Base-by-base conservation (phyloP, 768 basidiomycete species). In the Mycena floridula region DNA sequence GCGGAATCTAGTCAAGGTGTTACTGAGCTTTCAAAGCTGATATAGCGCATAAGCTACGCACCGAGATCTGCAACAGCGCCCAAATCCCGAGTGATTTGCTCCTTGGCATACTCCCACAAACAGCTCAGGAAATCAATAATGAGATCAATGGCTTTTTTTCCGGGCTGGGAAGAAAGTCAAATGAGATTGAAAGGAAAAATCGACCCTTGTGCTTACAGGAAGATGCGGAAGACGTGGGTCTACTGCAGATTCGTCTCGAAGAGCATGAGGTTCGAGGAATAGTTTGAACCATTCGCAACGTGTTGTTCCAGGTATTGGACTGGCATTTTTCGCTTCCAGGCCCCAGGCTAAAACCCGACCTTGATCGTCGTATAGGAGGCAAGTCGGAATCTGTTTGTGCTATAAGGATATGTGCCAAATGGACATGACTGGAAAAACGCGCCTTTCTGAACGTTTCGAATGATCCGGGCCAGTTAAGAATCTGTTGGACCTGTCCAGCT, bases 361-460 rank as follows among this genome's bases (percentile, higher is more conserved):
- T 25, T 68, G 63, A 36, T 83, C 79, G 50, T 89, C 81, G 50
- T 92, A 94, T 13, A 92, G 60, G 26, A 94, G 69, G 61, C 90
- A 92, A 1, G 91, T 92, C 1, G 90, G 86, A 30, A 84, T 79
- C 74, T 76, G 45, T 32, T n/a, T n/a, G 15, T 18, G 13, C 37
- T 27, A 50, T 25, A 53, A 40, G n/a, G n/a, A n/a, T n/a, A n/a
- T n/a, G 42, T 24, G 43, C 37, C 38, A 21, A 41, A 25, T 24
- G 5, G 21, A 8, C 6, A 28, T 22, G 44, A 25, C 5, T 38
- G 28, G 6, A 50, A 37, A 36, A 38, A 46, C 60, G 48, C 23
- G 76, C 82, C 67, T 93, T 92, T 56, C 89, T 73, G 69, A 88
- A 92, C 1, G 85, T 89, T 62, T 92, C 90, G 50, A 81, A 76